Conservation (phyloP, 2,329 filamentous ascomycete species). For the Hymenoscyphus scutula region DNA sequence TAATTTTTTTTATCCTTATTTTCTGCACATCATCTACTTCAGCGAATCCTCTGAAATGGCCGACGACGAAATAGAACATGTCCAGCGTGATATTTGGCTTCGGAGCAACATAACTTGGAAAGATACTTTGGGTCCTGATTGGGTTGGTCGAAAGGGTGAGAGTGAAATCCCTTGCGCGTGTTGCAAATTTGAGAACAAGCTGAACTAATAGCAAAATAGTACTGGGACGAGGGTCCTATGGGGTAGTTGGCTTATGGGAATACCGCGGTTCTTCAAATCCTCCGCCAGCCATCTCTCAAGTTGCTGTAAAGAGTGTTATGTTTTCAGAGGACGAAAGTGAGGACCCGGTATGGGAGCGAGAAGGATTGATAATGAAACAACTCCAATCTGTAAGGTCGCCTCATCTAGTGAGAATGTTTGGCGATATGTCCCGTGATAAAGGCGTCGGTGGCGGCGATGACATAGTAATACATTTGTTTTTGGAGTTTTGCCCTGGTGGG, state of each 20-base stretch:
- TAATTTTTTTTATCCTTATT: not conserved
- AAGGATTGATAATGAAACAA: not conserved
- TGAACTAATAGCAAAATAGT: not conserved
- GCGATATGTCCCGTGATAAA: not conserved
- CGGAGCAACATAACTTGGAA: not conserved
- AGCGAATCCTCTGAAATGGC: not conserved
- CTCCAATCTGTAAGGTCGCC: not conserved
- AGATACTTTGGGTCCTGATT: not conserved
- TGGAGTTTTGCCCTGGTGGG: constrained; percentile 14
- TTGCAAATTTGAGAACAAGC: not conserved
- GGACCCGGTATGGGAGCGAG: not conserved
- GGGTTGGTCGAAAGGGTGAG: not conserved
- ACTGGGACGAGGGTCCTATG: constrained; percentile 1
- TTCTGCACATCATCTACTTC: not conserved
- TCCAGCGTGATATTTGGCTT: not conserved
- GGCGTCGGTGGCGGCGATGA: not conserved
- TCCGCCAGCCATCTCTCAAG: not conserved
- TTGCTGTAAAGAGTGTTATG: not conserved
- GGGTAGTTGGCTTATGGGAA: constrained; percentile 7
- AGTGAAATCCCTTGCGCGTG: not conserved
- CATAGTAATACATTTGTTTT: constrained; percentile 6
- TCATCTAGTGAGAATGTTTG: not conserved
- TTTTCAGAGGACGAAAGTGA: not conserved
- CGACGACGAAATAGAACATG: not conserved
- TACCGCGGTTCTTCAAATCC: not conserved